Evolutionary conservation across 805 yeast species (phyloP), one percentile per base, ranked within the genome.

Genomic region (Kazachstania psychrophila): DNA sequence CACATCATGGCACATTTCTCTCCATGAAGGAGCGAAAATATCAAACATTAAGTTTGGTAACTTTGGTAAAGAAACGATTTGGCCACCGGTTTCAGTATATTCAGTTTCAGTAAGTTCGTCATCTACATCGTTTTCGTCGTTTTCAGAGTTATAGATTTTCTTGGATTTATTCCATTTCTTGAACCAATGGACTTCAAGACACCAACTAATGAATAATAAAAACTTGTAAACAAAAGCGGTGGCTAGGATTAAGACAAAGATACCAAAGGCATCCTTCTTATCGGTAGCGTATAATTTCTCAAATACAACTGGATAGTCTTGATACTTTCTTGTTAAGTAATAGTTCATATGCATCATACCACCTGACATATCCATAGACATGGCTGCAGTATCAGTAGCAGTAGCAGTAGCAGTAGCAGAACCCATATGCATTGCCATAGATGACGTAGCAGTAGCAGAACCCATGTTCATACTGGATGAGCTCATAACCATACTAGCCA

Each of bases 211-310:
- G 52, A 79, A 80, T 30, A 72, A 69, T 6, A 77, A 37, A 2
- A 82, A 79, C 51, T 82, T 71, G 41, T 77, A 66, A 25, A 69
- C 61, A 49, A 82, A 72, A 0, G 78, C 77, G 2, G 73, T 61
- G 19, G 70, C 71, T 51, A 82, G 73, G 16, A 82, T 52, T 11
- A 77, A 60, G 24, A 75, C 60, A 50, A 81, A 82, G 12, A 82
- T 79, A 17, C 89, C 94, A 55, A 82, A 82, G 0, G 84, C 87
- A 36, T 70, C 69, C 8, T 69, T 86, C 18, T 71, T 71, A 28
- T 60, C 62, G 2, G 62, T 46, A 2, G 89, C 89, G 10, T 51
- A 49, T 32, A 82, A 58, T 0, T 61, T 59, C 40, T 66, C 58
- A 60, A 82, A 82, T 5, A 82, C 49, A 0, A 82, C 85, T 0